phyloP scores from a whole-genome alignment of 2,329 filamentous ascomycete genomes.

The Coniochaeta sp. region DNA sequence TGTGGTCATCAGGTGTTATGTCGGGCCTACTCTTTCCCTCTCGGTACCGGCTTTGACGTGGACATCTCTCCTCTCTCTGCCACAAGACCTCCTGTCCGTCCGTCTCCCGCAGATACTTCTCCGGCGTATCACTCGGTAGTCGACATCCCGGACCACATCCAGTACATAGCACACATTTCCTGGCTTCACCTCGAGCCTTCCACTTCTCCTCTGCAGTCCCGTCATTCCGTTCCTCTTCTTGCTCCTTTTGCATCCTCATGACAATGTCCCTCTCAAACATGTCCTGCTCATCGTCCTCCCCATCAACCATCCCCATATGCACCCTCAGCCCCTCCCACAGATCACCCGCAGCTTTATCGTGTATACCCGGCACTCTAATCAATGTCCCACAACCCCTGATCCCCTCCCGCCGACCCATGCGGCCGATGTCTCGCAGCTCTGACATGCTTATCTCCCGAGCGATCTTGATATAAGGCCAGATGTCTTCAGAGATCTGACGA shows the following conservation, averaged over 20 bases:
- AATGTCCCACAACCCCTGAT: conserved; percentile 12
- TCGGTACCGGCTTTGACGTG: not conserved
- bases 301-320: not conserved
- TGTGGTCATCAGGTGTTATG: not conserved
- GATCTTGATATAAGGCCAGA: conserved; percentile 9
- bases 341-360: conserved; percentile 15
- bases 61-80: not conserved
- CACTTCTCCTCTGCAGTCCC: not conserved
- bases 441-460: conserved; percentile 12
- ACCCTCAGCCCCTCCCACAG: conserved; percentile 14
- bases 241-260: not conserved
- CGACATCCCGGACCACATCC: not conserved
- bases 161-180: not conserved
- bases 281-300: not conserved
- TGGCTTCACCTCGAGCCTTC: not conserved
- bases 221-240: not conserved
- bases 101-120: not conserved
- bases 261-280: not conserved
- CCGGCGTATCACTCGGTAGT: not conserved
- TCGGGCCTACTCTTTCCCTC: not conserved
- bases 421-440: conserved; percentile 14
- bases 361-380: conserved; percentile 16
- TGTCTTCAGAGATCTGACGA: conserved; percentile 12
- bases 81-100: not conserved
- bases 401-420: conserved; percentile 10